These are phyloP conservation scores for Xylogone sp. DNA, from an alignment of 2,329 filamentous ascomycete genomes.

Conservation along the genomic window DNA sequence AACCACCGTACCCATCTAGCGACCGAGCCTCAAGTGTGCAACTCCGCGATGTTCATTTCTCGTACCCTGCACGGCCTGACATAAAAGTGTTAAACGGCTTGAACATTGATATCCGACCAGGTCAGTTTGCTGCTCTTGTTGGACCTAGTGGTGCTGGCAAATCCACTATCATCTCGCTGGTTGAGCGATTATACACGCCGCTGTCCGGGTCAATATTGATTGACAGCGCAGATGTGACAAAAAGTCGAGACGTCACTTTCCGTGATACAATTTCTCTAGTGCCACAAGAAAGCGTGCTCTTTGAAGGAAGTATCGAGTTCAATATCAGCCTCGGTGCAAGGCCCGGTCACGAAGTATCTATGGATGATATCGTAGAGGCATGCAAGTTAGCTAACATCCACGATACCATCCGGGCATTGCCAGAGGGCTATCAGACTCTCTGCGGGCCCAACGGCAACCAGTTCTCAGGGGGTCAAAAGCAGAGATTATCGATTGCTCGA, in stretches of 20 bases:
- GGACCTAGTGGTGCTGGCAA: constrained; percentile 66
- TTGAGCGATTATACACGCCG: constrained; percentile 47
- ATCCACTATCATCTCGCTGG: constrained; percentile 57
- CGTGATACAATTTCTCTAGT: constrained; percentile 52
- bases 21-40: constrained; percentile 40
- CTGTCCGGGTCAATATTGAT: constrained; percentile 15
- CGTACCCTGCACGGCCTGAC: constrained; percentile 61
- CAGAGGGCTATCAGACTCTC: constrained; percentile 62
- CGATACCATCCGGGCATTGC: constrained; percentile 59
- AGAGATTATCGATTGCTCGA: constrained; percentile 73
- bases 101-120: constrained; percentile 51
- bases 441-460: constrained; percentile 68
- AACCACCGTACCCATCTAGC: neutral
- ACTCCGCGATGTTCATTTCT: constrained; percentile 58
- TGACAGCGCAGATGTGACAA: constrained; percentile 37
- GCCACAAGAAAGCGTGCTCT: constrained; percentile 55
- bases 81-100: constrained; percentile 53
- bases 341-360: constrained; percentile 42
- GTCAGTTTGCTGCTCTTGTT: constrained; percentile 61
- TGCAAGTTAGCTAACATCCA: constrained; percentile 68
- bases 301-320: constrained; percentile 52
- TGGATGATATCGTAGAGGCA: constrained; percentile 61
- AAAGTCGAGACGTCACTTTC: constrained; percentile 39
- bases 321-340: constrained; percentile 52
- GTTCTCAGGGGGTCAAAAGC: constrained; percentile 74